phyloP scores from a whole-genome alignment of 495 filamentous ascomycete species.

The Thozetella sp. region DNA sequence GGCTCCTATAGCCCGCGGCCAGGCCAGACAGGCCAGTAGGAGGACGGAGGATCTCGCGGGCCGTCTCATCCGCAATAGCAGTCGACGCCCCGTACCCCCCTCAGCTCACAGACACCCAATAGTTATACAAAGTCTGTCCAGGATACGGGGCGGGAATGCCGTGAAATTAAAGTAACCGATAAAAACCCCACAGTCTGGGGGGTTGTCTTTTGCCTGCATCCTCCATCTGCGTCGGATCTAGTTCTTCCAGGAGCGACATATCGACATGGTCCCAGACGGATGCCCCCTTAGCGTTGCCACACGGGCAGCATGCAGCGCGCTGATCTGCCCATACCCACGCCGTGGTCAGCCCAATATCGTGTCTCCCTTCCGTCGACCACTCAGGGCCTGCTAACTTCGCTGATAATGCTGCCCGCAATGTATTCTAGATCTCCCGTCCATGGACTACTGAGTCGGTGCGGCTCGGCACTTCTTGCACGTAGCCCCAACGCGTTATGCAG shows the following conservation, averaged over 20 bases:
- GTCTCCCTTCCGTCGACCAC: background rate
- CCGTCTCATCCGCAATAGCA: too few relatives aligned
- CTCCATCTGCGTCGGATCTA: background rate
- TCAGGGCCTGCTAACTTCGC: background rate
- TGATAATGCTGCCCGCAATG: background rate
- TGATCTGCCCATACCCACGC: background rate
- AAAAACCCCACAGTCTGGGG: background rate
- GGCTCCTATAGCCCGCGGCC: too few relatives aligned
- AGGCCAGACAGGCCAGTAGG: too few relatives aligned
- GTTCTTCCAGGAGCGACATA: background rate
- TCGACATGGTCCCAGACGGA: background rate
- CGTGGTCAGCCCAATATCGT: background rate
- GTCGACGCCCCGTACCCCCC: too few relatives aligned
- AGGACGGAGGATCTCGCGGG: too few relatives aligned
- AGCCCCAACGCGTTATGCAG: background rate
- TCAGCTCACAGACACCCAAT: too few relatives aligned
- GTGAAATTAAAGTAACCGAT: background rate
- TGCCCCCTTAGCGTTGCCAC: background rate
- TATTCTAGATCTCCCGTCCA: background rate
- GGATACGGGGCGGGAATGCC: background rate
- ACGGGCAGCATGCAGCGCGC: background rate
- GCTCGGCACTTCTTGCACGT: background rate
- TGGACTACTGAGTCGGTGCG: background rate
- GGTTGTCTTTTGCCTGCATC: conserved; percentile 1
- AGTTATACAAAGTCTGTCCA: too few relatives aligned